These are phyloP conservation scores for Cyclocybe aegerita DNA, from an alignment of 768 basidiomycete genomes.

Conservation along the genomic window DNA sequence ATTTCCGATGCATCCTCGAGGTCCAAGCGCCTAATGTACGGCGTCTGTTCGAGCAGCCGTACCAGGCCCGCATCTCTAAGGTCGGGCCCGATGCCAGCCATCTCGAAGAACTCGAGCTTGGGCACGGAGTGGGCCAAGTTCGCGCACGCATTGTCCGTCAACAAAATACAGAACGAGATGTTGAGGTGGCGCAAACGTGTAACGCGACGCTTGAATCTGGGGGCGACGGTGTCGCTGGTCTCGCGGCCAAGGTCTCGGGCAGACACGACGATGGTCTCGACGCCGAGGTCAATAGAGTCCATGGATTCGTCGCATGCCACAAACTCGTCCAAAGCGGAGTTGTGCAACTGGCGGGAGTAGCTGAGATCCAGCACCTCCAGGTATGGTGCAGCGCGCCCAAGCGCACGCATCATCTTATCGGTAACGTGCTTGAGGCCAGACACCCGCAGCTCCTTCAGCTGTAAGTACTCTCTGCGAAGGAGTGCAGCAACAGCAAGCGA, in stretches of 20 bases:
- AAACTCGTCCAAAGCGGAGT: conserved; percentile 74
- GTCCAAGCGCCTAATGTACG: conserved; percentile 72
- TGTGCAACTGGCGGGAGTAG: conserved; percentile 68
- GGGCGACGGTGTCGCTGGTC: conserved; percentile 39
- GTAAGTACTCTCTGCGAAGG: conserved; percentile 45
- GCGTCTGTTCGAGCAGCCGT: conserved; percentile 65
- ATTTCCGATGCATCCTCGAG: conserved; percentile 82
- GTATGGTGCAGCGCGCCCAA: conserved; percentile 68
- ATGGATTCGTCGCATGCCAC: conserved; percentile 51
- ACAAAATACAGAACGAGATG: conserved; percentile 65
- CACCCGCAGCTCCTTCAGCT: conserved; percentile 61
- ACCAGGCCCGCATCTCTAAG: conserved; percentile 76
- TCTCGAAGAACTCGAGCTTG: conserved; percentile 71
- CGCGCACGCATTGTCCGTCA: conserved; percentile 76
- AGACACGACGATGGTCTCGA: conserved; percentile 50
- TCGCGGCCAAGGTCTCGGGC: conserved; percentile 68
- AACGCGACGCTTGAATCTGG: conserved; percentile 49
- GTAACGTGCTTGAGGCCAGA: conserved; percentile 64
- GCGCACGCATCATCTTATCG: conserved; percentile 58
- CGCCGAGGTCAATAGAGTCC: conserved; percentile 26
- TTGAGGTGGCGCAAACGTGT: conserved; percentile 73
- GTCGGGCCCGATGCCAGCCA: conserved; percentile 71
- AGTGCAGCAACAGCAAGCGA: conserved; percentile 44
- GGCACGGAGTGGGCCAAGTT: conserved; percentile 73
- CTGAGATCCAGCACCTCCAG: conserved; percentile 83